A percentile compares a stretch with the other conserved stretches of the same genome.
Evolutionary conservation across 2,329 filamentous ascomycete species (phyloP).

Genomic region (Epicoccum sorghinum): DNA sequence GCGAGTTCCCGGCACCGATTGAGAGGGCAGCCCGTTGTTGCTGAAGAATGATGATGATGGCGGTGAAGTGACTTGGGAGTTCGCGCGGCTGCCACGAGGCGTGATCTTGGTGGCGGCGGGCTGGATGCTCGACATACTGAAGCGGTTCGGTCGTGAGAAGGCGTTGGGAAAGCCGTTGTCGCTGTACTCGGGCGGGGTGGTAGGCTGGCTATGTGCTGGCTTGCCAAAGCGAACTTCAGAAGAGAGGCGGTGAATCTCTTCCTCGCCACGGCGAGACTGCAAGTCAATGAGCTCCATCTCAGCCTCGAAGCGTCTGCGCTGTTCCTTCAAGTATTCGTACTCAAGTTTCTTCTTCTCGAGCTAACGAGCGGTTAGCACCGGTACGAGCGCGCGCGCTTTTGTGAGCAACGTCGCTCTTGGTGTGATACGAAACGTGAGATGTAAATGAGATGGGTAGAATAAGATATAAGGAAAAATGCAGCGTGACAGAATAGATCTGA

Average conservation of each 20-base stretch:
- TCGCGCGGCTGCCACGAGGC: conserved; percentile 75
- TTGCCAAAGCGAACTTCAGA: conserved; percentile 77
- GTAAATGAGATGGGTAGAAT: conserved; percentile 17
- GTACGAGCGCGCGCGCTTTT: conserved; percentile 12
- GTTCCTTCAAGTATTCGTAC: conserved; percentile 88
- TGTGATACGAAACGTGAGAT: conserved; percentile 7
- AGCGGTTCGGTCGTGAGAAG: conserved; percentile 83
- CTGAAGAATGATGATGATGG: conserved; percentile 58
- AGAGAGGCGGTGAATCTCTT: conserved; percentile 84
- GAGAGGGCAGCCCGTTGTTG: conserved; percentile 73
- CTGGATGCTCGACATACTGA: conserved; percentile 81
- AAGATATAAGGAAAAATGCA: conserved; percentile 8
- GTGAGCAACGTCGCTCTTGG: neutral
- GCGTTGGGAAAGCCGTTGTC: conserved; percentile 80
- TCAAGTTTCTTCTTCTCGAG: conserved; percentile 93
- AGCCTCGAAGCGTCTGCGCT: conserved; percentile 86
- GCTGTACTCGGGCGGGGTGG: conserved; percentile 91
- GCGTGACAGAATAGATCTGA: conserved; percentile 10
- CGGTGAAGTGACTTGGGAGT: conserved; percentile 81
- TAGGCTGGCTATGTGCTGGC: conserved; percentile 79
- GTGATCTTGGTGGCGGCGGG: conserved; percentile 62
- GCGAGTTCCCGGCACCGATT: conserved; percentile 84
- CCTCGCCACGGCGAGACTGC: conserved; percentile 80
- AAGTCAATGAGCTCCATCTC: conserved; percentile 91
- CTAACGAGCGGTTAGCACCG: conserved; percentile 56